Conservation (phyloP, 2,329 filamentous ascomycete species). For the Ophiostoma piceae region DNA sequence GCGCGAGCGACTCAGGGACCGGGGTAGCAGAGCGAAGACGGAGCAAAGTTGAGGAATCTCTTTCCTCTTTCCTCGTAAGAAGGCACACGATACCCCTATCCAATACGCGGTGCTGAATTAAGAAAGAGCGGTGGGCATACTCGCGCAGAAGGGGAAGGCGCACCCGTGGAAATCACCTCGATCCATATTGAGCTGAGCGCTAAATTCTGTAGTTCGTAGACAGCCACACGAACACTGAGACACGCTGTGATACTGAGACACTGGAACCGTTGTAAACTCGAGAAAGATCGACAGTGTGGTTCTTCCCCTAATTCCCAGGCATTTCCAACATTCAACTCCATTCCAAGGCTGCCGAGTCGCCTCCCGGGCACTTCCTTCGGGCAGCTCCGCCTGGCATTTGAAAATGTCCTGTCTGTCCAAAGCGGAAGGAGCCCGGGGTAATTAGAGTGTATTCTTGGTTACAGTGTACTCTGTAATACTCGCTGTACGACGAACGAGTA, state of each 20-base stretch:
- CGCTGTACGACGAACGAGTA: background rate
- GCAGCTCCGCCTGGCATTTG: background rate
- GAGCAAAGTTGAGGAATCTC: background rate
- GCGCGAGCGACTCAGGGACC: background rate
- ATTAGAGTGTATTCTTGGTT: background rate
- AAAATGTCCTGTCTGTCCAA: background rate
- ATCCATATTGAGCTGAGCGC: background rate
- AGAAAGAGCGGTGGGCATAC: background rate
- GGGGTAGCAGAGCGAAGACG: background rate
- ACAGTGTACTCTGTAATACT: background rate
- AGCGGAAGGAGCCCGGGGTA: background rate
- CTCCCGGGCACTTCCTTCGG: conserved; percentile 8
- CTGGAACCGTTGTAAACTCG: background rate
- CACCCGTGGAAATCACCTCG: background rate
- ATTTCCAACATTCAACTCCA: background rate
- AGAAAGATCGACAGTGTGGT: background rate
- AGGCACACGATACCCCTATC: background rate
- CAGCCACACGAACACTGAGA: background rate
- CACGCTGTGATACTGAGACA: background rate
- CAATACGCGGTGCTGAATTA: background rate
- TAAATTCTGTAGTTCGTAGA: background rate
- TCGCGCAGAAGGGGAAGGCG: background rate
- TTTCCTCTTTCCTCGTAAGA: background rate
- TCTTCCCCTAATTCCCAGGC: background rate
- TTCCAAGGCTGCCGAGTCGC: background rate